Evolutionary conservation across 148 eudicot genomes (phyloP).

Genomic region (Hydrangea macrophylla): DNA sequence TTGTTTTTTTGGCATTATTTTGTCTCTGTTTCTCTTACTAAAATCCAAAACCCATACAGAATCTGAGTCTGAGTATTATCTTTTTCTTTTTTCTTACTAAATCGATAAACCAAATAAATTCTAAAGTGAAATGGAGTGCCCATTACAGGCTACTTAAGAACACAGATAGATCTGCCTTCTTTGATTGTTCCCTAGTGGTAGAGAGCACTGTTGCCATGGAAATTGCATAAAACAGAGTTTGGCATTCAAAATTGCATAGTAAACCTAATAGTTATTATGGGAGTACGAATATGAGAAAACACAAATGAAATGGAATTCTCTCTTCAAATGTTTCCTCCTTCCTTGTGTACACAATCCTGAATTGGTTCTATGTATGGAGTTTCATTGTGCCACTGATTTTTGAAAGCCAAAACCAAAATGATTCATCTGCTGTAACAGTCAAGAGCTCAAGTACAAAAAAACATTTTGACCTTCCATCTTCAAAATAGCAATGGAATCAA

Average conservation of each 20-base stretch:
- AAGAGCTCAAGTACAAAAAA: background rate
- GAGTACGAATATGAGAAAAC: background rate
- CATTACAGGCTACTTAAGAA: too few relatives aligned
- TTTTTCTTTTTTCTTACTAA: too few relatives aligned
- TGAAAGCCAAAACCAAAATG: background rate
- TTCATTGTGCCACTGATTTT: background rate
- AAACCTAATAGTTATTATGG: background rate
- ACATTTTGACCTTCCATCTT: too few relatives aligned
- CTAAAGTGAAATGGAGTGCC: too few relatives aligned
- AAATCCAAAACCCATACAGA: too few relatives aligned
- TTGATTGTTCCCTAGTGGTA: too few relatives aligned
- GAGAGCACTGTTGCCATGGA: too few relatives aligned
- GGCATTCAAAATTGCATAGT: background rate
- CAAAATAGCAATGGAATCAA: background rate
- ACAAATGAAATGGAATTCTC: background rate
- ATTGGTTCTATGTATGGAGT: background rate
- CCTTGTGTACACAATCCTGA: background rate
- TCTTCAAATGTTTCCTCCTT: background rate
- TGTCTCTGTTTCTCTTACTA: too few relatives aligned
- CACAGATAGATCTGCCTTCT: too few relatives aligned
- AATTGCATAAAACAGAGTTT: background rate
- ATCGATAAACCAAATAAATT: too few relatives aligned
- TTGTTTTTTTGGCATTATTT: too few relatives aligned
- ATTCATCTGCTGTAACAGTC: background rate
- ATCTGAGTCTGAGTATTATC: too few relatives aligned